Base-by-base conservation (phyloP, 441 rosid genomes). In the Pelargonium australe region DNA sequence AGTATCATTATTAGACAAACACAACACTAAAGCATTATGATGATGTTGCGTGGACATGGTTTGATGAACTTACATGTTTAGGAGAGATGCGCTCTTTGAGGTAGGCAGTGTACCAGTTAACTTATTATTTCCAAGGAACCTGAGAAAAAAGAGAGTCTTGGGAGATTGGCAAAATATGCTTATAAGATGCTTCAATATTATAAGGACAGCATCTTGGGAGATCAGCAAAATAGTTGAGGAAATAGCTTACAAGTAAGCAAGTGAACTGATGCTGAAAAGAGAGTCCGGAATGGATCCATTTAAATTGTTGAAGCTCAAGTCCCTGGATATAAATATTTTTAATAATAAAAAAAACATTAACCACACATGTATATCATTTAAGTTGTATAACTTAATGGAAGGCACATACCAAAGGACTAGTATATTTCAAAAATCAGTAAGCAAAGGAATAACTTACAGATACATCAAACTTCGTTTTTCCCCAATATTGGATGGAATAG, bases 301-400 rank as follows among this genome's bases (percentile, higher is more conserved):
- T 63, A 83, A 25, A 19, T 78, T 75, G 80, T 86, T 86, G 83
- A 84, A 90, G 81, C 95, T 88, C 74, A 88, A 85, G 79, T 90
- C 95, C 70, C 97, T 83, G 66, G 58, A 20, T 20, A 20, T 20
- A 20, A 20, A 20, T 20, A 20, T 20, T 20, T 20, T 20, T 20
- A 20, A 20, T 20, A 20, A 20, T 20, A 20, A 20, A 20, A 73
- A 60, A 63, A 75, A 17, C 13, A 76, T 25, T 62, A 45, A 8
- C 53, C 10, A 13, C 13, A 45, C 13, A 10, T 10, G 13, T 8
- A 45, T 45, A 13, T 45, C 10, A 45, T 10, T 45, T 45, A 8
- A 45, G 12, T 2, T 8, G 12, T 45, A 8, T 45, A 8, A 45
- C 53, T 20, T 20, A 20, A 20, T 45, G 13, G 13, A 45, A 10